These are phyloP conservation scores for Solanum ossicruentum DNA, from an alignment of 257 asterid species.

Conservation along the genomic window DNA sequence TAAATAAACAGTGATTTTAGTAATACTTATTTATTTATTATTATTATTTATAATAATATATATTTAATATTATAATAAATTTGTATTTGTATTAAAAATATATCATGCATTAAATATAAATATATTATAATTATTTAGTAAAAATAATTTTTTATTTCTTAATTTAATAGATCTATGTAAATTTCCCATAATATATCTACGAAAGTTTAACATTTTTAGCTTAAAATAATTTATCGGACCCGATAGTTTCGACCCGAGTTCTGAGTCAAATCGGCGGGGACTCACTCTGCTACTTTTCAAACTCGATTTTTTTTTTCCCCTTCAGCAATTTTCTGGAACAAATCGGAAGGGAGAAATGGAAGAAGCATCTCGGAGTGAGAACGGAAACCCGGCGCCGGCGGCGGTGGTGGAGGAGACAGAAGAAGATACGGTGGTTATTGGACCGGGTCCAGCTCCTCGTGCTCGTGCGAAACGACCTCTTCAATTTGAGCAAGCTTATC, in stretches of 20 bases:
- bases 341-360: constrained; percentile 1
- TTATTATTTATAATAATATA: too few species aligned
- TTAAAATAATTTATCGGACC: not conserved
- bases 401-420: constrained; percentile 9
- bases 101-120: too few species aligned
- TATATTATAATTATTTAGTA: too few species aligned
- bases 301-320: too few species aligned
- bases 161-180: too few species aligned
- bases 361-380: constrained; percentile 28
- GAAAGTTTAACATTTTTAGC: not conserved
- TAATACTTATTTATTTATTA: too few species aligned
- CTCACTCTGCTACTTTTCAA: not conserved
- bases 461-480: constrained; percentile 72
- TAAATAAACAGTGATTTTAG: too few species aligned
- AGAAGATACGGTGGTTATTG: constrained; percentile 43
- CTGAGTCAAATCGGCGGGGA: not conserved
- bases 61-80: too few species aligned
- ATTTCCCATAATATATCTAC: not conserved
- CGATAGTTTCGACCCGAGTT: not conserved
- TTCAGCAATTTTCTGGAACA: not conserved
- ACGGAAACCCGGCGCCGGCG: constrained; percentile 15
- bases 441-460: constrained; percentile 76
- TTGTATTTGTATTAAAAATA: too few species aligned
- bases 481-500: constrained; percentile 85
- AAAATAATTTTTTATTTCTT: too few species aligned